A percentile compares a stretch with the other conserved stretches of the same genome.
Evolutionary conservation across 768 basidiomycete species (phyloP).

Genomic region (Myochromella boudieri): DNA sequence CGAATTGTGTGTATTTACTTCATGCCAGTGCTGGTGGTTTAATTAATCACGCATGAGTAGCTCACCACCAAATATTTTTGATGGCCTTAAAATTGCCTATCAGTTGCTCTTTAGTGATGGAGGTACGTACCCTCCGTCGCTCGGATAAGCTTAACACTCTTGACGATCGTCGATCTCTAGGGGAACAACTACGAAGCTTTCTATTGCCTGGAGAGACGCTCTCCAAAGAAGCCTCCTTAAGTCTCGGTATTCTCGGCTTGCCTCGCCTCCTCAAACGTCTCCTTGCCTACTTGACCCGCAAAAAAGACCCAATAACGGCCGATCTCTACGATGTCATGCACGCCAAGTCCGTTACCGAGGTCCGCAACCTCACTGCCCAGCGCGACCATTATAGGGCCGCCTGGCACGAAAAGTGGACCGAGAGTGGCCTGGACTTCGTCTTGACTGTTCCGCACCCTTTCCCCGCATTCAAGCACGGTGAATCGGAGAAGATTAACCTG

Average conservation of each 20-base stretch:
- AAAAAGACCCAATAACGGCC: slow-evolving; percentile 35
- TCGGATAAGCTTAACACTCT: not conserved
- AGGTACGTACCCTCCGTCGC: slow-evolving; percentile 31
- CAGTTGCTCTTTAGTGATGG: slow-evolving; percentile 59
- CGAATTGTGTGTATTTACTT: slow-evolving; percentile 45
- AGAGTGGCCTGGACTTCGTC: slow-evolving; percentile 59
- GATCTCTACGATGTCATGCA: slow-evolving; percentile 38
- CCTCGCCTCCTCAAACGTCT: slow-evolving; percentile 42
- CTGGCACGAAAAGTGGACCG: slow-evolving; percentile 47
- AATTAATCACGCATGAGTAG: slow-evolving; percentile 16
- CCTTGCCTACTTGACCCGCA: slow-evolving; percentile 39
- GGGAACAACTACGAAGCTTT: slow-evolving; percentile 38
- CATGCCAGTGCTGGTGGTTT: not conserved
- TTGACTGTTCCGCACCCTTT: slow-evolving; percentile 62
- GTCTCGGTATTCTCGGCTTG: slow-evolving; percentile 34
- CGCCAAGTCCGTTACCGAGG: slow-evolving; percentile 50
- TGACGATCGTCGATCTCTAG: slow-evolving; percentile 26
- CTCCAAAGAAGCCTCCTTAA: slow-evolving; percentile 26
- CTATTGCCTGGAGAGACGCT: slow-evolving; percentile 35
- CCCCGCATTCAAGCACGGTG: slow-evolving; percentile 56
- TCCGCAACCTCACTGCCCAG: slow-evolving; percentile 45
- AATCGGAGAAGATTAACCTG: slow-evolving; percentile 50
- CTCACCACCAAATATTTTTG: slow-evolving; percentile 46
- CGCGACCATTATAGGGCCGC: slow-evolving; percentile 42
- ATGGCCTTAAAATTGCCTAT: slow-evolving; percentile 51